Base-by-base conservation (phyloP, 1,284 basidiomycete genomes). In the Puccinia triticina region DNA sequence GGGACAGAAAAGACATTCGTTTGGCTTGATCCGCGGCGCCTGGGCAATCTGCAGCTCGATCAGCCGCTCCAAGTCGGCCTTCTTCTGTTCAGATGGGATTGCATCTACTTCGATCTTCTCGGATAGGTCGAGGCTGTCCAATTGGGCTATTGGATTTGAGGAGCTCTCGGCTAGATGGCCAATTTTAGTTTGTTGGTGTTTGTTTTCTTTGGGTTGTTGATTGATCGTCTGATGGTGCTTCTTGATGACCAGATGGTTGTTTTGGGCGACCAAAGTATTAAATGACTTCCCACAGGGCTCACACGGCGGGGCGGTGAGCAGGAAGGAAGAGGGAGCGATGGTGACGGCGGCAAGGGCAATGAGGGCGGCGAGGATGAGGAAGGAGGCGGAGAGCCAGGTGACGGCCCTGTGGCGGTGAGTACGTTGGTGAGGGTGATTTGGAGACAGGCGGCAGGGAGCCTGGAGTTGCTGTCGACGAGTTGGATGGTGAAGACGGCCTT, bases 221-320 rank as follows among this genome's bases (percentile, higher is more conserved):
- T 7, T 85, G 91, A 92, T 16, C 91, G 84, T 85, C 93, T 92
- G 82, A 90, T 92, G 93, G 88, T 99, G 96, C 87, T 93, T 96
- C 87, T 92, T 96, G 1, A 95, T 96, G 86, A 91, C 90, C 46
- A 96, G 87, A 86, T 99, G 97, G 4, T 94, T 93, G 34, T 91
- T 89, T 87, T 93, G 96, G 0, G 95, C 93, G 87, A 96, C 96
- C 85, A 94, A 92, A 0, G 94, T 93, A 0, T 93, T 92, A 86
- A 98, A 99, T 0, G 89, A 89, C 89, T 99, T 99, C 84, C 95
- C 96, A 85, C 64, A 79, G 11, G 77, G 57, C 21, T 50, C 34
- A 37, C 77, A 83, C 43, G 86, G 83, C 16, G 84, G 83, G 29
- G 87, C 83, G 37, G 86, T 85, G 16, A 85, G 85, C 0, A 86